Evolutionary conservation across 176 grass and related monocot species (phyloP), one percentile per base, ranked within the genome.

Genomic region (Ensete glaucum): DNA sequence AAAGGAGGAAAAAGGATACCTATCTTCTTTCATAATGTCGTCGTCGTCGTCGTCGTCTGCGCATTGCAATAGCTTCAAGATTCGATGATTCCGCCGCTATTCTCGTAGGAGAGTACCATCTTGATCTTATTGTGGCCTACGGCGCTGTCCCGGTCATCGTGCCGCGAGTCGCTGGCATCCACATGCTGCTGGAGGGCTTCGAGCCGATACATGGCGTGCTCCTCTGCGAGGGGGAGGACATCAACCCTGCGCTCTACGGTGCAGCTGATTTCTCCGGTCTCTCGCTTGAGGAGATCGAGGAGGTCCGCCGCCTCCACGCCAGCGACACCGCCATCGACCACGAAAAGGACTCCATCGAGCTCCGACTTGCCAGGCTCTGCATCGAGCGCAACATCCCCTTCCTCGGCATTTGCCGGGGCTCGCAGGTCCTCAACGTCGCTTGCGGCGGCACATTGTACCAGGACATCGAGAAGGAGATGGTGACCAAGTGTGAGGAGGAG

Each of bases 401-500:
- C 50, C 78, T 80, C 49, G 78, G 78, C 78, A 80, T 80, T 49
- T 80, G 78, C 69, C 78, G 78, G 7, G 78, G 78, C 14, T 80
- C 69, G 8, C 78, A 80, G 55, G 69, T 80, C 20, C 78, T 80
- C 58, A 80, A 80, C 57, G 69, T 80, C 49, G 68, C 78, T 9
- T 80, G 67, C 48, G 69, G 57, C 54, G 78, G 78, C 2, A 53
- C 78, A 1, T 50, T 80, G 21, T 64, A 80, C 48, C 68, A 19
- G 29, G 78, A 80, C 69, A 17, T 80, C 55, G 67, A 62, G 55
- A 60, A 62, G 4, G 78, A 80, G 78, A 11, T 72, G 9, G 8
- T 19, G 20, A 48, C 24, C 16, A 53, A 62, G n/a, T 17, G 78
- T 11, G n/a, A 50, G 8, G 13, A 13, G 25, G 52, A 2, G 64